These are phyloP conservation scores for Diutina sp. DNA, from an alignment of 1,139 yeast species.

Conservation along the genomic window DNA sequence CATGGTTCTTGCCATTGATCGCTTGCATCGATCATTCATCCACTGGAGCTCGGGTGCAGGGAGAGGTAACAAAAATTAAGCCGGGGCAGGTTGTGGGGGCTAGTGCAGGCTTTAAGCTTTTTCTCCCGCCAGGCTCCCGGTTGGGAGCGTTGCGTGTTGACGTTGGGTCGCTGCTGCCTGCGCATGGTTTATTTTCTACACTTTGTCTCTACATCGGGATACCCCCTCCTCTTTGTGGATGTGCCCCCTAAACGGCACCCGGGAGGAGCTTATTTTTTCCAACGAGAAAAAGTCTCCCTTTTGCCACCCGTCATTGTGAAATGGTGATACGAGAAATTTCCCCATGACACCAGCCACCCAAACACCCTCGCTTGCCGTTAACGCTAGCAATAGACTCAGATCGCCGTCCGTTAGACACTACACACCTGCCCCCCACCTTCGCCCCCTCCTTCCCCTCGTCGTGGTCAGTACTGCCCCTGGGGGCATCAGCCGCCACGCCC, in stretches of 20 bases:
- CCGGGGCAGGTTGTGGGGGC: background rate
- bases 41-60: background rate
- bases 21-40: constrained; percentile 2
- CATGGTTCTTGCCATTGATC: background rate
- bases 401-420: no score
- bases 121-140: background rate
- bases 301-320: background rate
- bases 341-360: no score
- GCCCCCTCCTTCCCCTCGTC: no score
- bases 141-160: background rate
- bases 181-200: background rate
- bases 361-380: no score
- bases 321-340: no score
- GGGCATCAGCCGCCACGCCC: no score
- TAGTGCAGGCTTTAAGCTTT: background rate
- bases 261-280: background rate
- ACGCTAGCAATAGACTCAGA: no score
- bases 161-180: background rate
- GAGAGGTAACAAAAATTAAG: no score
- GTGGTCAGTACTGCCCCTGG: no score
- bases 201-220: background rate
- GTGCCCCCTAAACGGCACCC: background rate
- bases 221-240: background rate
- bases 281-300: no score
- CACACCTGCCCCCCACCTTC: no score